Base-by-base conservation (phyloP, 2,329 filamentous ascomycete species). In the Aureobasidium sp. region DNA sequence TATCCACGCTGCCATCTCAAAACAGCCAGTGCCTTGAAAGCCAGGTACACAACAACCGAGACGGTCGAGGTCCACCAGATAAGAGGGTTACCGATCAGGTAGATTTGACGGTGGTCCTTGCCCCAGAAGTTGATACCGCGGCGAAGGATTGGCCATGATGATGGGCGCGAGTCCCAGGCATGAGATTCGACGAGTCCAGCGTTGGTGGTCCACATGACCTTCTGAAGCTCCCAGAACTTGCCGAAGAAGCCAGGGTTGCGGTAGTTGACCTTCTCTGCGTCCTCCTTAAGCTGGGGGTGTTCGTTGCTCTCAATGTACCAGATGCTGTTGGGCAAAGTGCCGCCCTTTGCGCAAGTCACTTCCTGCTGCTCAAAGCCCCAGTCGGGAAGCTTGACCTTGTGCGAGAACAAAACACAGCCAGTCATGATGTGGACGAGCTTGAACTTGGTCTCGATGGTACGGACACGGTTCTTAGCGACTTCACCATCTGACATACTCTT, bases 61-160 rank as follows among this genome's bases (percentile, higher is more conserved):
- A 85, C 78, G 14, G 90, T 93, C 7, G 91, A 91, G 36, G 85
- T 86, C 87, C 90, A 97, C 94, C 94, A 99, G 68, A 97, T 88
- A 62, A 97, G 76, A 2, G 92, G 92, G 75, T 99, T 97, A 61
- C 94, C 94, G 61, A 97, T 87, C 25, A 99, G 86, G 75, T 99
- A 99, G 68, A 99, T 91, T 74, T 99, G 94, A 64, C 91, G 90
- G 74, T 96, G 83, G 70, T 97, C 83, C 70, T 89, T 91, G 67
- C 93, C 91, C 94, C 94, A 99, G 82, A 99, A 99, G 80, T 99
- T 99, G 82, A 99, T 99, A 70, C 94, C 94, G 65, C 94, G 90
- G 67, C 85, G 85, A 58, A 99, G 85, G 62, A 95, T 84, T 27
- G 94, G 94, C 94, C 94, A 99, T 7, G 91, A 93, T 36, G 86